Percentiles rank a stretch among this genome's conserved stretches.
These are phyloP conservation scores for Pseudogymnoascus sp. DNA, from an alignment of 2,329 filamentous ascomycete genomes.

Conservation along the genomic window DNA sequence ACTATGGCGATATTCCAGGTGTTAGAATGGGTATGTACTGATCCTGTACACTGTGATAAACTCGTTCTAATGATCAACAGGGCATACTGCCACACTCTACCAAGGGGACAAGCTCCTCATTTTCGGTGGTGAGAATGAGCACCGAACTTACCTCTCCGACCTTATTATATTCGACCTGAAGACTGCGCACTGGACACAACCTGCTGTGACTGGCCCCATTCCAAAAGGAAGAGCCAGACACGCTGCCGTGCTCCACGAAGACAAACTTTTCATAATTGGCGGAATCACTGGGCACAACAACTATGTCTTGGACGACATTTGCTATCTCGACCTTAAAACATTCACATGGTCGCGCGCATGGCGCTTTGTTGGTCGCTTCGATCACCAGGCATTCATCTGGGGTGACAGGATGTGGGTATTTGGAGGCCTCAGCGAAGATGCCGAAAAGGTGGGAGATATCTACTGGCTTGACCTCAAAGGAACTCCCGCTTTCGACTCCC, in stretches of 20 bases:
- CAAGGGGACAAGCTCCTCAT: constrained; percentile 92
- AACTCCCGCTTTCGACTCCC: constrained; percentile 71
- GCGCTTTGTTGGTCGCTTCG: constrained; percentile 90
- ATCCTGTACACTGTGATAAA: constrained; percentile 2
- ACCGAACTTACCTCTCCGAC: constrained; percentile 89
- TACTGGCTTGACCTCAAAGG: constrained; percentile 97
- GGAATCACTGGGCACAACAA: constrained; percentile 93
- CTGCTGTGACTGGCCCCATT: constrained; percentile 71
- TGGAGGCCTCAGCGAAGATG: constrained; percentile 86
- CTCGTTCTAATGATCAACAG: constrained; percentile 36
- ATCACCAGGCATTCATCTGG: constrained; percentile 92
- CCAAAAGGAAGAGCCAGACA: constrained; percentile 88
- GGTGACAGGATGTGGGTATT: constrained; percentile 91
- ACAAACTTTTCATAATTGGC: constrained; percentile 91
- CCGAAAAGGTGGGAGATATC: constrained; percentile 92
- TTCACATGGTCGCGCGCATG: constrained; percentile 96
- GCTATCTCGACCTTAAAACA: constrained; percentile 92
- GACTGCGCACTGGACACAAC: constrained; percentile 91
- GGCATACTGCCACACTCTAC: constrained; percentile 90
- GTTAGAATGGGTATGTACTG: constrained; percentile 76
- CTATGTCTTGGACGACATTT: constrained; percentile 88
- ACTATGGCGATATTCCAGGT: constrained; percentile 95
- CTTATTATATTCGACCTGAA: constrained; percentile 93
- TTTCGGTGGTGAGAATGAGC: constrained; percentile 96
- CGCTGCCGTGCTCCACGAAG: constrained; percentile 83